A percentile compares a stretch with the other conserved stretches of the same genome.
These are phyloP conservation scores for Ceratonia siliqua DNA, from an alignment of 306 rosid species.

Conservation along the genomic window DNA sequence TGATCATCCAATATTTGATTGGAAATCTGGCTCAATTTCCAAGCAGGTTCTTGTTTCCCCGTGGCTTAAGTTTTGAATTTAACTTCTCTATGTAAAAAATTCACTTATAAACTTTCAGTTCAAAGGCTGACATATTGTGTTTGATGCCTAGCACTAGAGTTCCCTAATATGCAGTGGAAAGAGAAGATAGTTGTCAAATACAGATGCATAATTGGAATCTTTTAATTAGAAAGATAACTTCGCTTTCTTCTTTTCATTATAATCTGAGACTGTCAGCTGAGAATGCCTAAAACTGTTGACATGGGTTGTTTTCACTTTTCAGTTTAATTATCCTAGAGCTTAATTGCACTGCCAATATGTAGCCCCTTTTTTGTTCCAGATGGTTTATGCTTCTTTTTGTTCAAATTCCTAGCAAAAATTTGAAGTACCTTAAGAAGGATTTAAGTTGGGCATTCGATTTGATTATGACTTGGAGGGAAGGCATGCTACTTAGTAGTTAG, in stretches of 20 bases:
- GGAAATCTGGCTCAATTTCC: constrained; percentile 68
- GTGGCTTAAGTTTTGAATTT: constrained; percentile 33
- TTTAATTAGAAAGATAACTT: neutral
- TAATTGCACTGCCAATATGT: neutral
- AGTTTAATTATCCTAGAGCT: constrained; percentile 3
- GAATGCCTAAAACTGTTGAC: constrained; percentile 5
- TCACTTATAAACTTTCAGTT: constrained; percentile 31
- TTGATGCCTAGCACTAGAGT: constrained; percentile 4
- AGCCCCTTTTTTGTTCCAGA: neutral
- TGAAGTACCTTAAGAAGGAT: neutral
- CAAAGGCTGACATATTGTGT: constrained; percentile 9
- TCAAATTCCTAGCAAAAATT: neutral
- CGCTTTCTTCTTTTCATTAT: neutral
- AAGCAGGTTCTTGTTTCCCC: constrained; percentile 65
- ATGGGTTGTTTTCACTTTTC: neutral
- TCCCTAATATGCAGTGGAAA: neutral
- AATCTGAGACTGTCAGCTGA: neutral
- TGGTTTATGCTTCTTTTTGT: neutral
- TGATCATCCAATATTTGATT: constrained; percentile 83
- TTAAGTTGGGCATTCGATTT: constrained; percentile 21
- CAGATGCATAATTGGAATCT: constrained; percentile 12
- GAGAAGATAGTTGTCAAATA: neutral
- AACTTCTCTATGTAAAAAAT: constrained; percentile 19
- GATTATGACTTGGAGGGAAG: constrained; percentile 5
- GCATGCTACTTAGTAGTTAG: neutral